Evolutionary conservation across 1,284 basidiomycete genomes (phyloP), one percentile per base, ranked within the genome.

Genomic region (Veloporphyrellus conicus): DNA sequence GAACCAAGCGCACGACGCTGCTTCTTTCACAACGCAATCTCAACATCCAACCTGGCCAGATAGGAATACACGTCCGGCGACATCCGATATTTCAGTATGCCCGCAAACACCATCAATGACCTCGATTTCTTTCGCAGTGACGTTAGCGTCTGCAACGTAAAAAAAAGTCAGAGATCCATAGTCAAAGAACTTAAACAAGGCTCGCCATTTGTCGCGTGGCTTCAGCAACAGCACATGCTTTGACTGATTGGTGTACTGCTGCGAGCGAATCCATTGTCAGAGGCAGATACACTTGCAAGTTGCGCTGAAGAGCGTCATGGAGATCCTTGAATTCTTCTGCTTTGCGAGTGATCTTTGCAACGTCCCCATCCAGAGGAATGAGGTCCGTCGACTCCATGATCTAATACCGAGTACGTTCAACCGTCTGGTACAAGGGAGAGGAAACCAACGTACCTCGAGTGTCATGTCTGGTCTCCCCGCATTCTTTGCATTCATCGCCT

Each of bases 251-350:
- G 57, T 92, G 86, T 9, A 93, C 78, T 19, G 79, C 81, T 53
- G 88, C 87, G 23, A 99, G 79, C 22, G 87, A 84, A 62, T 93
- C 91, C 95, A 98, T 99, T n/a, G 90, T 88, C 45, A 94, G 80
- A 23, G 92, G 81, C 32, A 98, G 78, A 63, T 96, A 89, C 5
- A 84, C 82, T 62, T 93, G 90, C 62, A 98, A 72, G 70, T 96
- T 98, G 54, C 87, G 80, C 55, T 94, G 89, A 58, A 98, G 75
- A 5, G 87, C 79, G 61, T 97, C 93, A 49, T 96, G 86, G 33
- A 85, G 65, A 50, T 89, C 82, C 65, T 87, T 87, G 73, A 97
- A 94, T 59, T 93, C 89, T 61, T 96, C 91, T 6, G 93, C 90
- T 48, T 87, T 81, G 47, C 87, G 79, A 28, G 90, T 92, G 60